These are phyloP conservation scores for Auricularia cornea DNA, from an alignment of 768 basidiomycete species.

Conservation along the genomic window DNA sequence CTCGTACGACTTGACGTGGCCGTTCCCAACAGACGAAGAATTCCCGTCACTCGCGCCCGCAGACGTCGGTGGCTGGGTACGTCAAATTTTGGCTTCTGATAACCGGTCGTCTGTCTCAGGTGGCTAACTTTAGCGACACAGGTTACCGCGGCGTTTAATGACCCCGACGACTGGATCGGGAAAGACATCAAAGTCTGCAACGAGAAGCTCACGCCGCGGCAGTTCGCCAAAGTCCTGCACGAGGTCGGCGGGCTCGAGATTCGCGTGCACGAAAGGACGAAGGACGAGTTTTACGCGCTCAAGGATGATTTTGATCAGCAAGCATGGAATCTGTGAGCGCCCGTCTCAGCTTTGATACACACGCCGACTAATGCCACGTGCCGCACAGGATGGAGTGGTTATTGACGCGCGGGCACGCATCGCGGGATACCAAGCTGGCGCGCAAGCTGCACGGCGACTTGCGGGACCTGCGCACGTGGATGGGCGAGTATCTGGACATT, in stretches of 20 bases:
- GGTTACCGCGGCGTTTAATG: neutral
- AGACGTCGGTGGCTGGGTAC: neutral
- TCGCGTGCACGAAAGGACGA: neutral
- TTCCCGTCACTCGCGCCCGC: neutral
- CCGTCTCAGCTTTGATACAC: neutral
- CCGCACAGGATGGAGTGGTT: no score
- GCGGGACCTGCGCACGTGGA: no score
- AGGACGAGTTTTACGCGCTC: neutral
- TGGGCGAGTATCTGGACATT: no score
- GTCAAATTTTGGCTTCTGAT: neutral
- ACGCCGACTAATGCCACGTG: no score
- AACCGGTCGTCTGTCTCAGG: no score
- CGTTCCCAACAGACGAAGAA: neutral
- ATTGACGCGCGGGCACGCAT: no score
- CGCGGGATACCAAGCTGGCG: no score
- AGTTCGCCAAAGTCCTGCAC: slow-evolving; percentile 1
- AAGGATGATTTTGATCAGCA: neutral
- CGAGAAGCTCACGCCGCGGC: neutral
- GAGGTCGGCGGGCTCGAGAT: slow-evolving; percentile 1
- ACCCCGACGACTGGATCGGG: neutral
- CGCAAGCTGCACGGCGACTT: no score
- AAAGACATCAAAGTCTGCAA: slow-evolving; percentile 4
- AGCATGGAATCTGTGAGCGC: neutral
- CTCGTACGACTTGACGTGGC: neutral
- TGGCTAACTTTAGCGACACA: neutral